Evolutionary conservation across 2,329 filamentous ascomycete species (phyloP).

Genomic region (Colletotrichum phormii): DNA sequence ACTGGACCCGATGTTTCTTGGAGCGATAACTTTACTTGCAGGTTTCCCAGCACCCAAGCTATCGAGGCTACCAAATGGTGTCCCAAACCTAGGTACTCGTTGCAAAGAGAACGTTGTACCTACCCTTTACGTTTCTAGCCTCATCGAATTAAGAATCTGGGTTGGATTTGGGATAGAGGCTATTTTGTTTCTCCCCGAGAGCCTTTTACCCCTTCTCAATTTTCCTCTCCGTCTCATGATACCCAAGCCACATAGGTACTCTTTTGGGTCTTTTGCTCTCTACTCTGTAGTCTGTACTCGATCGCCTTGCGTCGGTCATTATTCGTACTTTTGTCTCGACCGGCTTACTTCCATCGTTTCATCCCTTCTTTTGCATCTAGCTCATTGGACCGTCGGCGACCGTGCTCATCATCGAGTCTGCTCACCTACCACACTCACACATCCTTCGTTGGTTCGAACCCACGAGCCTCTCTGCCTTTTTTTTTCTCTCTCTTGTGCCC

Average conservation of each 20-base stretch:
- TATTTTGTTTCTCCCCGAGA: neutral
- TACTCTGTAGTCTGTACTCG: neutral
- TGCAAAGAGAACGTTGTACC: too few species aligned
- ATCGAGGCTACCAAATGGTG: too few species aligned
- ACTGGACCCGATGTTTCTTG: neutral
- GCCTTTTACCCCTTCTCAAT: neutral
- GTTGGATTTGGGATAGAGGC: neutral
- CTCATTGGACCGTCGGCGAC: slow-evolving; percentile 14
- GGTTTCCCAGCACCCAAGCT: too few species aligned
- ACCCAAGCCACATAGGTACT: too few species aligned
- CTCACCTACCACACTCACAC: neutral
- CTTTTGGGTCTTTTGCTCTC: too few species aligned
- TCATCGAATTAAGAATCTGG: neutral
- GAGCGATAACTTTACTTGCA: neutral
- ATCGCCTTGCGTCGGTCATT: neutral
- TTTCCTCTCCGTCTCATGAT: neutral
- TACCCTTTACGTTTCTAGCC: neutral
- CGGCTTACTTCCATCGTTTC: slow-evolving; percentile 28
- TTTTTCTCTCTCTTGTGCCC: neutral
- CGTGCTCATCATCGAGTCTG: slow-evolving; percentile 14
- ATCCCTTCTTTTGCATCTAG: slow-evolving; percentile 19
- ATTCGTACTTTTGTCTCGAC: slow-evolving; percentile 9
- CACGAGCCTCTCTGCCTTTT: too few species aligned
- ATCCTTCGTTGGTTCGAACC: neutral
- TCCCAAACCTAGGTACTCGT: too few species aligned